Evolutionary conservation across 257 asterid species (phyloP), one percentile per base, ranked within the genome.

Genomic region (Catharanthus roseus): DNA sequence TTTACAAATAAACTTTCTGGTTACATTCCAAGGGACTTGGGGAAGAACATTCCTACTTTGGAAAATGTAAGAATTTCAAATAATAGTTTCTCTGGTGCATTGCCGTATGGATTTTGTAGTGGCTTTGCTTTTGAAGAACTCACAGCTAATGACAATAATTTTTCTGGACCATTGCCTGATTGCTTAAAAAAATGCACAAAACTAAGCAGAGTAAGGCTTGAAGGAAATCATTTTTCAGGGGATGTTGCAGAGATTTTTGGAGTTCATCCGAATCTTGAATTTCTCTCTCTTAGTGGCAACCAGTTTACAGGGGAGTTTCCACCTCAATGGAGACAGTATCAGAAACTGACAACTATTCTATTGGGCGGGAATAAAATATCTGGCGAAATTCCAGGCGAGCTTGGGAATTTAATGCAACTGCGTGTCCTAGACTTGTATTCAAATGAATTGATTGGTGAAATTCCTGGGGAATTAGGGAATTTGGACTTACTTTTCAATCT

Each of bases 381-480:
- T n/a, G 96, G 97, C 41, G 63, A 33, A 56, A 88, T 92, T 77
- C 98, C 96, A n/a, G 45, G 77, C 38, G 92, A 81, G 83, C 66
- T 90, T 6, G 95, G 96, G 38, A 83, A 85, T 70, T 80, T 92
- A 72, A 78, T 82, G 18, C 70, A 73, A 60, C 76, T 92, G 55
- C 78, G 75, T 1, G 67, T 81, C 66, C 89, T 92, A 11, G 81
- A 62, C 47, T 75, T 92, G 80, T 85, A 75, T 45, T 86, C 92
- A 45, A 92, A 92, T 74, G 72, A 83, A 54, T 76, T 90, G 70
- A 75, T 83, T 0, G 96, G 96, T 53, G 83, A 77, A 77, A 67
- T 92, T 72, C 98, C 96, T 5, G 56, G 5, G 44, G 85, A 85
- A 41, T 64, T 90, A 63, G 95, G 91, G 44, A 81, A 79, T 54